These are phyloP conservation scores for Botrytis tulipae DNA, from an alignment of 2,329 filamentous ascomycete genomes.

Conservation along the genomic window DNA sequence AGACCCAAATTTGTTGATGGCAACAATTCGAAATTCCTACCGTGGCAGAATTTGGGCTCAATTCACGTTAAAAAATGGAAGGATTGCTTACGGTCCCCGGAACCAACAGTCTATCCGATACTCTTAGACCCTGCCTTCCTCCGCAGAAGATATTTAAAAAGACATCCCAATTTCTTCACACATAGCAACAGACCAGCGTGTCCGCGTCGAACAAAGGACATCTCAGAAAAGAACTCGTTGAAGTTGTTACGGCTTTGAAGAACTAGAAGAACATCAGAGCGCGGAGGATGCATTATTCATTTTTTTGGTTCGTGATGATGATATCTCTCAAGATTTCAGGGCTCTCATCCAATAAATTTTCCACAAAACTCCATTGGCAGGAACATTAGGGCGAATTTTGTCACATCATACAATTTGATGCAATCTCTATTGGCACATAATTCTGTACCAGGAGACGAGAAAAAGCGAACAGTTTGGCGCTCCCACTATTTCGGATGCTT, in stretches of 20 bases:
- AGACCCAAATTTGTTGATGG: neutral
- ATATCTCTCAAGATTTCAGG: neutral
- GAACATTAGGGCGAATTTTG: neutral
- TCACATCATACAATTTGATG: neutral
- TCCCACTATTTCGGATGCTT: neutral
- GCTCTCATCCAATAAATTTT: neutral
- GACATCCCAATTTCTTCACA: neutral
- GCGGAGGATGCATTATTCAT: neutral
- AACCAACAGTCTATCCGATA: no score
- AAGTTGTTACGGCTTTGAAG: neutral
- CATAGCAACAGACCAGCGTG: no score
- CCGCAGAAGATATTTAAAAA: neutral
- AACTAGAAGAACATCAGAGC: neutral
- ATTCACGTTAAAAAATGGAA: neutral
- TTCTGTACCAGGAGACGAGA: neutral
- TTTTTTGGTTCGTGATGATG: neutral
- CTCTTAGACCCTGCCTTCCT: neutral
- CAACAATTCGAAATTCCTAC: neutral
- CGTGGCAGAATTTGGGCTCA: neutral
- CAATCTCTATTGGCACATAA: neutral
- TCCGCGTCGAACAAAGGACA: neutral
- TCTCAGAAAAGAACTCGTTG: no score
- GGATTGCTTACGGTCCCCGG: neutral
- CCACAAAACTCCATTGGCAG: neutral
- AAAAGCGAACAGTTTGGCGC: neutral